Percentiles rank a stretch among this genome's conserved stretches.
phyloP scores from a whole-genome alignment of 257 asterid genomes.

The Fraxinus cuspidata region DNA sequence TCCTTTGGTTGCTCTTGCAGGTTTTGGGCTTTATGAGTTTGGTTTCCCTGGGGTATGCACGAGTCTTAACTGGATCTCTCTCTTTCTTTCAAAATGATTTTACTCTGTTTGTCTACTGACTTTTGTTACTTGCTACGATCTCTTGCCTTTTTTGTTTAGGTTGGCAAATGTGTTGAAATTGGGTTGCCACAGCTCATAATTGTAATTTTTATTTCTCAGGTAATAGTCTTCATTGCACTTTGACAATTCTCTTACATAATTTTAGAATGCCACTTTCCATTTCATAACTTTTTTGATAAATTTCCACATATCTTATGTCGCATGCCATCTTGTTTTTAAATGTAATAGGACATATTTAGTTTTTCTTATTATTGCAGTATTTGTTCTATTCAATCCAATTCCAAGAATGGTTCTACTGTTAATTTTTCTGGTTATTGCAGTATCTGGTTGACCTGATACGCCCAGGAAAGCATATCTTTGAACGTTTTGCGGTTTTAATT shows the following conservation, averaged over 20 bases:
- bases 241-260: background rate
- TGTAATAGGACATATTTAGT: background rate
- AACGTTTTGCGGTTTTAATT: conserved; percentile 69
- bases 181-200: conserved; percentile 87
- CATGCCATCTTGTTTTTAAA: background rate
- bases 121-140: background rate
- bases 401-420: background rate
- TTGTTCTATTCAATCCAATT: background rate
- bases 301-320: background rate
- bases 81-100: background rate
- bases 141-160: conserved; percentile 43
- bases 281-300: background rate
- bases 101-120: background rate
- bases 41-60: conserved; percentile 80
- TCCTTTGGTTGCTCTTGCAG: conserved; percentile 71
- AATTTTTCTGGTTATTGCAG: conserved; percentile 44
- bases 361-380: background rate
- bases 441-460: conserved; percentile 61
- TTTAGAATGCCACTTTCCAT: background rate
- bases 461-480: conserved; percentile 56
- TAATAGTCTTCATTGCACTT: conserved; percentile 25
- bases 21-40: conserved; percentile 76
- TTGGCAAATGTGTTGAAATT: conserved; percentile 82
- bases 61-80: conserved; percentile 1
- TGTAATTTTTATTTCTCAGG: conserved; percentile 74